Base-by-base conservation (phyloP, 805 yeast genomes). In the Suhomyces sp. region DNA sequence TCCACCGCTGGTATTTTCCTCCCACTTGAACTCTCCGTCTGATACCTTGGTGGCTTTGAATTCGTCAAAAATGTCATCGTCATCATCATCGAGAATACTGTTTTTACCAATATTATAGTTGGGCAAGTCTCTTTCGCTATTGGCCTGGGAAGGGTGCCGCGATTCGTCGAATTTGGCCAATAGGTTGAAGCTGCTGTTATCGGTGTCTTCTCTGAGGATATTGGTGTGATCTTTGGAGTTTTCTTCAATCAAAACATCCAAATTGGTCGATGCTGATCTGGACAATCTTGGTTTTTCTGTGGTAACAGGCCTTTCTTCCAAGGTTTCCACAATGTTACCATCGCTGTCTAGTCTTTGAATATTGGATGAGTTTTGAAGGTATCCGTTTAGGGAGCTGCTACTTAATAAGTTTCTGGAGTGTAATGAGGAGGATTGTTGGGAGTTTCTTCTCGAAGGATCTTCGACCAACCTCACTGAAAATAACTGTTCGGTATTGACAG, bases 401-500 rank as follows among this genome's bases (percentile, higher is more conserved):
- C 69, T 65, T 19, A 64, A 56, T 42, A 61, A 61, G 44, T 58
- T 61, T 10, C 60, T 61, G n/a, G 65, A 48, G 9, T 56, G 49
- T 31, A 50, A 47, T 3, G 59, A 65, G 5, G 68, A 61, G 4
- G 74, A 66, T 44, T 57, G 64, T 29, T 62, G 57, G 29, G 77
- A 72, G 36, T 68, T 63, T 44, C 78, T 58, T 51, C 57, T 41
- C n/a, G 69, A 62, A 33, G 57, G 52, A 50, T 85, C 88, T 38
- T 86, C 88, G 2, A 88, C 90, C 42, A 90, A 75, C 62, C 90
- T 80, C 38, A 91, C 90, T 4, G 89, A 87, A 63, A 90, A 79
- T 46, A 91, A 78, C 65, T 90, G 93, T 48, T 86, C 89, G 0
- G 97, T 90, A 31, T 92, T 85, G 33, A 92, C 92, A 0, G 97